Base-by-base conservation (phyloP, 495 filamentous ascomycete species). In the Astrocystis sublimbata region DNA sequence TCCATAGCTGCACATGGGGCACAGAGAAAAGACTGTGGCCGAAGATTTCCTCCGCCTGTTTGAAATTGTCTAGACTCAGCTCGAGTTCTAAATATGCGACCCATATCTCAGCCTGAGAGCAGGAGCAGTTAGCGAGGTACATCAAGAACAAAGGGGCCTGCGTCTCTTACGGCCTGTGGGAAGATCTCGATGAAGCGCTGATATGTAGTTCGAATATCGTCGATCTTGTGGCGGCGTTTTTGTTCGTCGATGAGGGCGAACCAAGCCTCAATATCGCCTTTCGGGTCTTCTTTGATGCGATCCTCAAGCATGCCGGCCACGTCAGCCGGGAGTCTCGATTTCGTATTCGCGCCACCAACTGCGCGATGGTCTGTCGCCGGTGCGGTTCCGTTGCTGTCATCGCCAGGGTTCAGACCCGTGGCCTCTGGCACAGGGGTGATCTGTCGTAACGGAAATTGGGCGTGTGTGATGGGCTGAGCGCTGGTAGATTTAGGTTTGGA, bases 241-340 rank as follows among this genome's bases (percentile, higher is more conserved):
- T 97, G 88, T 75, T 98, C 93, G 63, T 82, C 82, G 72, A 98
- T 92, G 68, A 98, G 80, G 59, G 82, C 82, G 66, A 93, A 75
- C 94, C 94, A 98, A 15, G 93, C 92, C 50, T 92, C 86, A 65
- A 93, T 81, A 69, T 97, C 94, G 62, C 93, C 94, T 61, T 89
- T 86, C 28, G 96, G 91, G 72, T 98, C 94, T 65, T 97, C 91
- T 61, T 86, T 86, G 69, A 97, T 89, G 62, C 93, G 83, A 68
- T 96, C 91, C 75, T 98, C 92, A 62, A 97, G 80, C 41, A 93
- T 88, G 10, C 92, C 90, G 65, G 96, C 81, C 55, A 82, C 83
- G 75, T 97, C 91, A 75, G 89, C 85, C 41, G 90, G 86, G 57
- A 92, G 78, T 52, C 66, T 69, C 13, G 63, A 65, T 47, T 66